phyloP scores from a whole-genome alignment of 371 early-diverging fungal species.

The Circinella umbellata region DNA sequence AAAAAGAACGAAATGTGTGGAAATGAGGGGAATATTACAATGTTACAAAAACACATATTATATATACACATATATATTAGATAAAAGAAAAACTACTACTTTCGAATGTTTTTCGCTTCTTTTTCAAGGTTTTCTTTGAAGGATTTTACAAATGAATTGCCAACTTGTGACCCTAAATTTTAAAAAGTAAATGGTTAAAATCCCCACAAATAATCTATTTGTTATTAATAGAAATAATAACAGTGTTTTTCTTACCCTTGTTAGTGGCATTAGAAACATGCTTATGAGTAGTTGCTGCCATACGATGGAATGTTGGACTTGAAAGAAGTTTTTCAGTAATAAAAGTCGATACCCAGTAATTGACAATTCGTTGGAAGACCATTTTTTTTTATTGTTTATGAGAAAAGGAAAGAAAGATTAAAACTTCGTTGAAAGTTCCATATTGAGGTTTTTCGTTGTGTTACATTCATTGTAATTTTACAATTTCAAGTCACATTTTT shows the following conservation, averaged over 20 bases:
- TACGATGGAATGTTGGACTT: conserved; percentile 51
- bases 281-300: conserved; percentile 57
- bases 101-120: conserved; percentile 38
- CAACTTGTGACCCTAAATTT: conserved; percentile 31
- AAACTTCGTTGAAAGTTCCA: too few species aligned
- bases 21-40: too few species aligned
- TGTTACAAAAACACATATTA: too few species aligned
- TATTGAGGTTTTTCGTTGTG: too few species aligned
- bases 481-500: conserved; percentile 1
- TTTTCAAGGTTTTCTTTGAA: conserved; percentile 59
- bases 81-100: conserved; percentile 6
- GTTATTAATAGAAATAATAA: neutral
- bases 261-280: conserved; percentile 50
- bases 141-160: conserved; percentile 47
- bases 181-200: neutral
- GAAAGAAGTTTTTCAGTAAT: conserved; percentile 54
- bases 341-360: conserved; percentile 54
- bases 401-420: neutral
- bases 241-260: conserved; percentile 36
- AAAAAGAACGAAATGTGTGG: too few species aligned
- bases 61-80: too few species aligned
- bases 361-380: conserved; percentile 54
- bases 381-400: conserved; percentile 7
- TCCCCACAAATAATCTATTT: too few species aligned
- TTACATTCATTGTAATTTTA: too few species aligned